phyloP scores from a whole-genome alignment of 495 filamentous ascomycete genomes.

The Daldinia bambusicola region DNA sequence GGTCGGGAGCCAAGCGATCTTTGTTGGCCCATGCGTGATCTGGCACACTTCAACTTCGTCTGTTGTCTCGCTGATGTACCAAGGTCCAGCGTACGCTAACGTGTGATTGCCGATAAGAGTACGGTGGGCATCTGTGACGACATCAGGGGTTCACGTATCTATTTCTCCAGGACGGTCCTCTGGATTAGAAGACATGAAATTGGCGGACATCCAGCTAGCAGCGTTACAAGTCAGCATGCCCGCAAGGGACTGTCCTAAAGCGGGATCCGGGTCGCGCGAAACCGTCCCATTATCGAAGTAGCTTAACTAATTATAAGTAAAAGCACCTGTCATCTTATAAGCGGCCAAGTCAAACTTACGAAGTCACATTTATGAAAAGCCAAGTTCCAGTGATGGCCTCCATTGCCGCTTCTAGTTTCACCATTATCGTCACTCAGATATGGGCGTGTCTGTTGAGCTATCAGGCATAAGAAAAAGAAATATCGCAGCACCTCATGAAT shows the following conservation, averaged over 20 bases:
- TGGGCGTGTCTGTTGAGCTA: neutral
- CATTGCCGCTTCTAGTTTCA: conserved; percentile 36
- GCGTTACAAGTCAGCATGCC: conserved; percentile 34
- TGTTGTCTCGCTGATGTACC: conserved; percentile 34
- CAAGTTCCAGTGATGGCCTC: conserved; percentile 38
- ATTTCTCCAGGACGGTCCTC: conserved; percentile 30
- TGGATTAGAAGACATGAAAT: conserved; percentile 32
- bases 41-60: conserved; percentile 31
- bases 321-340: neutral
- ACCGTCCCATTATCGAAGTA: conserved; percentile 38
- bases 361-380: conserved; percentile 37
- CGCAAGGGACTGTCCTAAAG: conserved; percentile 17
- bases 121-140: conserved; percentile 31
- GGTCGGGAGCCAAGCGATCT: conserved; percentile 33
- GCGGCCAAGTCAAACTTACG: conserved; percentile 16
- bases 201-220: conserved; percentile 31
- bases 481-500: neutral
- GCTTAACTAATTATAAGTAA: conserved; percentile 14
- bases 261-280: neutral
- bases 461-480: neutral
- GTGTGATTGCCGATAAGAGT: conserved; percentile 39
- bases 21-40: conserved; percentile 32
- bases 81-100: conserved; percentile 33
- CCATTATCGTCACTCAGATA: conserved; percentile 8
- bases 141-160: conserved; percentile 6